Percentiles rank a stretch among this genome's conserved stretches.
Conservation (phyloP, 106 monocot species). For the Iris macrosiphon region DNA sequence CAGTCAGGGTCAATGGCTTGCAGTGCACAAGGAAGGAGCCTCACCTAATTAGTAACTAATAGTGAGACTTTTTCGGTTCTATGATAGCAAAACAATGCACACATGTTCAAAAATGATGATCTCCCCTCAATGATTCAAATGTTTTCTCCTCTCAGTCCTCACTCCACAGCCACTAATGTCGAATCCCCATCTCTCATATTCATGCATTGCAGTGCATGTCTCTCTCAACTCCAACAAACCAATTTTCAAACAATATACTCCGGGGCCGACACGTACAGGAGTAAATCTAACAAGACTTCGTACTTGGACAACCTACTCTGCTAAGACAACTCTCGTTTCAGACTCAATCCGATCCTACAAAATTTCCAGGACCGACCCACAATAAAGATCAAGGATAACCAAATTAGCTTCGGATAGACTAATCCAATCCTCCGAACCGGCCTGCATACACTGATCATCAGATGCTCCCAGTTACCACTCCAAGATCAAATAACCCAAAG, state of each 20-base stretch:
- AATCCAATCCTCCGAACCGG: too few relatives aligned
- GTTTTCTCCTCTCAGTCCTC: slow-evolving; percentile 2
- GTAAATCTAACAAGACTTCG: too few relatives aligned
- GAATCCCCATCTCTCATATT: not conserved
- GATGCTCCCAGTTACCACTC: too few relatives aligned
- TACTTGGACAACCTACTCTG: too few relatives aligned
- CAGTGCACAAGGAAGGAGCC: not conserved
- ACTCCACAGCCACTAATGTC: slow-evolving; percentile 1
- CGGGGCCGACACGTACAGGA: too few relatives aligned
- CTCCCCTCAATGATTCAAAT: not conserved
- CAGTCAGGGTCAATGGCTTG: slow-evolving; percentile 29
- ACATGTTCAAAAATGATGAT: slow-evolving; percentile 1
- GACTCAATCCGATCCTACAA: too few relatives aligned
- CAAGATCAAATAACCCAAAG: too few relatives aligned
- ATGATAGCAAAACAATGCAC: not conserved
- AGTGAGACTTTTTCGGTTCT: slow-evolving; percentile 3
- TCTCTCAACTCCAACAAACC: slow-evolving; percentile 10
- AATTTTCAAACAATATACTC: not conserved
- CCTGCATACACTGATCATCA: too few relatives aligned
- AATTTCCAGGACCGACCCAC: too few relatives aligned
- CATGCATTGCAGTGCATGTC: not conserved
- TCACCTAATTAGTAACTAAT: slow-evolving; percentile 22
- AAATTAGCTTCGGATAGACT: too few relatives aligned
- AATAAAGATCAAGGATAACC: too few relatives aligned
- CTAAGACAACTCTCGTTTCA: too few relatives aligned